Evolutionary conservation across 495 filamentous ascomycete species (phyloP), one percentile per base, ranked within the genome.

Genomic region (Podospora bellae-mahoneyi): DNA sequence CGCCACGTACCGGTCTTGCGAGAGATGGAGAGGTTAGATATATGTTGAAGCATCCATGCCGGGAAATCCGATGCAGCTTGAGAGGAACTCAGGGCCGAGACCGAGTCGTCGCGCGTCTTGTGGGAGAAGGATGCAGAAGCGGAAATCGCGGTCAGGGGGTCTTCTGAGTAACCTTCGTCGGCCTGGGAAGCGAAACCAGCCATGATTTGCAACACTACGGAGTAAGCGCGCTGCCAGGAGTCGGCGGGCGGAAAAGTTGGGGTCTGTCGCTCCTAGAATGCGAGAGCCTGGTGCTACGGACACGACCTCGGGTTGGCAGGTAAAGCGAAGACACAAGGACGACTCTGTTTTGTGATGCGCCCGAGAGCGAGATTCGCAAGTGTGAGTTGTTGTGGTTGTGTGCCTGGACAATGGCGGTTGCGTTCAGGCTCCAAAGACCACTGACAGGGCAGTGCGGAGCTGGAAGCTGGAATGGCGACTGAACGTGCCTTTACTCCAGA

Each of bases 161-260:
- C 82, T 73, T 87, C 85, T 44, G 84, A 86, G 73, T 87, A 87
- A 71, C 85, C 85, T 74, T 87, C 85, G 77, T 87, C 85, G 60
- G 82, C 84, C 68, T 82, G 80, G 18, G 72, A 60, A 59, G 71
- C 60, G 66, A 76, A 77, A 62, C 68, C 64, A 62, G 75, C 68
- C 70, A 72, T 75, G 56, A 13, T 23, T 32, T 64, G 64, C 67
- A 30, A 48, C 39, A 48, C 39, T 48, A 23, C 23, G 23, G 23
- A 23, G 23, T 23, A 48, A 48, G 39, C 39, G 39, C 39, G 39
- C 39, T 48, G 39, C 39, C 9, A 10, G 15, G 23, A 23, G 23
- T 23, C 23, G 23, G 23, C 23, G 23, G 23, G 23, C 1, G 23
- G 23, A 39, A 39, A 39, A 10, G 39, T 13, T 10, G 39, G 39